phyloP scores from a whole-genome alignment of 2,329 filamentous ascomycete species.

The Verticillium dahliae region DNA sequence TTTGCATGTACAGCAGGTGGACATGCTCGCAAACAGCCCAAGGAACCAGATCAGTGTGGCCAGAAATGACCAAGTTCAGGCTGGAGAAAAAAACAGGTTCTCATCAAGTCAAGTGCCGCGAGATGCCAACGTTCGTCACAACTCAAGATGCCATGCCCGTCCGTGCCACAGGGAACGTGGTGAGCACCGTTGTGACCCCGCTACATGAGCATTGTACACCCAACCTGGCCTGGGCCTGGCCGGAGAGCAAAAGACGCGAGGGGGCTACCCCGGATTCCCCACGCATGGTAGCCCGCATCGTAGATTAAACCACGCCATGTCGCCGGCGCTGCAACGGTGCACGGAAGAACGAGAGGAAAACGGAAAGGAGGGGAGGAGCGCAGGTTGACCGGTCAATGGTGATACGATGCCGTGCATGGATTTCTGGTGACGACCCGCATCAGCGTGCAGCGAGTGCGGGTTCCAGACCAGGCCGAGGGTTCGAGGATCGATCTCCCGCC shows the following conservation, averaged over 20 bases:
- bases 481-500: too few species aligned
- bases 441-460: neutral
- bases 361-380: neutral
- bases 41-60: too few species aligned
- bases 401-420: neutral
- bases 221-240: neutral
- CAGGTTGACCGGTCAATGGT: neutral
- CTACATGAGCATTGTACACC: neutral
- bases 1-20: too few species aligned
- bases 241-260: neutral
- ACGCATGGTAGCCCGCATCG: neutral
- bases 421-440: neutral
- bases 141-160: neutral
- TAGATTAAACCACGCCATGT: neutral
- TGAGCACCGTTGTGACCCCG: neutral
- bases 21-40: too few species aligned
- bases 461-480: neutral
- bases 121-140: neutral
- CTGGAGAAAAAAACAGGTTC: too few species aligned
- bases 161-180: neutral
- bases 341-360: neutral
- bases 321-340: neutral
- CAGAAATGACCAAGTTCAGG: too few species aligned
- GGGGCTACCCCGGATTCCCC: neutral
- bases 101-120: too few species aligned